phyloP scores from a whole-genome alignment of 495 filamentous ascomycete species.

The Talaromyces adpressus region DNA sequence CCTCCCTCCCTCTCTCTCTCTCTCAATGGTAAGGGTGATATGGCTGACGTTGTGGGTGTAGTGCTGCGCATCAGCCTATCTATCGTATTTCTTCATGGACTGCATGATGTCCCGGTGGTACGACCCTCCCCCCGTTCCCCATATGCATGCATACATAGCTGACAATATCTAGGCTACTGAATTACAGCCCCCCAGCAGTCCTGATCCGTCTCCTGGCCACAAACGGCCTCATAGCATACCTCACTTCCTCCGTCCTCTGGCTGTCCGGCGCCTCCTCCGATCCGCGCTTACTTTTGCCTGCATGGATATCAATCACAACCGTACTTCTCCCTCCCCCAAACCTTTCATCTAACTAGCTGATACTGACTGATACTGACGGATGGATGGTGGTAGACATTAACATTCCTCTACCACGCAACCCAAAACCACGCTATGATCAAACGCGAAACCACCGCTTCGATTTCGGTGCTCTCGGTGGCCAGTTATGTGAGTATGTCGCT shows the following conservation, averaged over 20 bases:
- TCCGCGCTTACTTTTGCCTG: conserved; percentile 70
- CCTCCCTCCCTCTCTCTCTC: background rate
- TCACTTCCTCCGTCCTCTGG: conserved; percentile 73
- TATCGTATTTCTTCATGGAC: conserved; percentile 86
- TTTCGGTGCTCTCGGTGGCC: conserved; percentile 66
- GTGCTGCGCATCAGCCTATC: conserved; percentile 77
- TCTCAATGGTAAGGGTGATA: background rate
- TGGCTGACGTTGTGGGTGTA: conserved; percentile 17
- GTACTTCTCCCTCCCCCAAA: conserved; percentile 29
- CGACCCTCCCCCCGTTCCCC: conserved; percentile 13
- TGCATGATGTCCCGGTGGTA: conserved; percentile 89
- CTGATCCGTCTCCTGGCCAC: conserved; percentile 77
- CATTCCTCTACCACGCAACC: conserved; percentile 71
- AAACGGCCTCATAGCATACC: conserved; percentile 70
- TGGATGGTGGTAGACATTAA: conserved; percentile 57
- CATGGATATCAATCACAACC: conserved; percentile 80
- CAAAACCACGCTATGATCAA: conserved; percentile 76
- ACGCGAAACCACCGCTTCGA: conserved; percentile 72
- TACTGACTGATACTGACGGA: too few relatives aligned
- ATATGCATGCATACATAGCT: background rate
- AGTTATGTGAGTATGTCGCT: conserved; percentile 70
- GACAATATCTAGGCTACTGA: conserved; percentile 57
- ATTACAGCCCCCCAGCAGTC: conserved; percentile 80
- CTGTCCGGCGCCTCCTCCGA: conserved; percentile 68
- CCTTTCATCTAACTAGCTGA: background rate